Evolutionary conservation across 768 basidiomycete genomes (phyloP), one percentile per base, ranked within the genome.

Genomic region (Xerocomus spinulosus): DNA sequence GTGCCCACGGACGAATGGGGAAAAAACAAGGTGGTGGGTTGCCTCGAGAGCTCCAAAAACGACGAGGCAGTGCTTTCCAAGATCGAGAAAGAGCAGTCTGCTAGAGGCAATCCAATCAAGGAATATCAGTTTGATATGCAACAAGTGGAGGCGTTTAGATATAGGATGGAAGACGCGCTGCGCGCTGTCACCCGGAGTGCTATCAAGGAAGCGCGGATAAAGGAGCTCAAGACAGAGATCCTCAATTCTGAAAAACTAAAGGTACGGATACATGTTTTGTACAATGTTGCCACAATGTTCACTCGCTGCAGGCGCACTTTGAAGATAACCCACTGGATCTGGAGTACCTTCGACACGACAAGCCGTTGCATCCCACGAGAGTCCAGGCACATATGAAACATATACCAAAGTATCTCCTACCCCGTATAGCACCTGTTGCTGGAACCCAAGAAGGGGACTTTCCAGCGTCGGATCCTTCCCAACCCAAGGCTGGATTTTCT

Each of bases 161-260:
- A 99, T 70, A 79, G 96, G 40, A 97, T 97, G 95, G 91, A 95
- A 62, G 96, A 98, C 61, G 96, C 92, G 2, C 63, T 98, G 58
- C 76, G 91, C 54, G 80, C 85, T 38, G 93, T 96, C 9, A 98
- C 96, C 46, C 78, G 84, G 55, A 84, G 80, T 48, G 82, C 85
- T 7, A 82, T 98, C 52, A 80, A 84, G 55, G 95, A 99, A 67
- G 96, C 96, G 2, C 74, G 93, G 57, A 75, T 96, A 38, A 95
- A 94, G 67, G 95, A 98, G 67, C 70, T 98, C 57, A 93, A 95
- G 68, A 71, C 83, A 25, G 96, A 99, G 68, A 84, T 98, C 30
- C 67, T 99, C 54, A 94, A 96, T 64, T 94, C 92, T 35, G 92
- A 95, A 60, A 97, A 94, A 69, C 80, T 98, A 40, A 97, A 97